Base-by-base conservation (phyloP, 148 eudicot species). In the Vaccinium vitisidaea region DNA sequence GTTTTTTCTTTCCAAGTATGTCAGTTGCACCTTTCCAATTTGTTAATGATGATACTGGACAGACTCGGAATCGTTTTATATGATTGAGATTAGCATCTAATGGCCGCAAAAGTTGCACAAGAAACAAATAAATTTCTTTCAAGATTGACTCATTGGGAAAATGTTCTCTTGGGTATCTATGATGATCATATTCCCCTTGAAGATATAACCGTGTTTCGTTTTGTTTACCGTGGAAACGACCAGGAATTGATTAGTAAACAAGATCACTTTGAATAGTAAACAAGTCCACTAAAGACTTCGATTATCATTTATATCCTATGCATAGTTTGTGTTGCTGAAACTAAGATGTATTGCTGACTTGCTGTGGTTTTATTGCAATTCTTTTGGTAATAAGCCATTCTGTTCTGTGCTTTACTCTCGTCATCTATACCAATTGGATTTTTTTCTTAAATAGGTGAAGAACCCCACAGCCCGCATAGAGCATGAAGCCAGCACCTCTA, bases 401-500 rank as follows among this genome's bases (percentile, higher is more conserved):
- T 69, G 19, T 69, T 69, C 58, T 16, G 21, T 52, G 27, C 21
- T 23, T 50, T 65, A 16, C 36, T 49, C 1, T 5, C 16, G 7
- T 15, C 15, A 2, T 46, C 55, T 2, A 23, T 49, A 49, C n/a
- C 52, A 43, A 46, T 23, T 10, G 54, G 73, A 61, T 61, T 52
- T 6, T 63, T 6, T 80, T 36, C 36, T 36, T 25, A 8, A 84
- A 85, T 89, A 94, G 99, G 92, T 87, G 12, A 96, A 94, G 88
- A 94, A 94, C 82, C 95, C 92, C 1, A 79, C 89, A 15, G 93
- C 94, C 1, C 89, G 94, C 32, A 86, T 96, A 19, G 99, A 96
- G 78, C 99, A 96, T 36, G 98, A 96, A 90, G 99, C 99, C n/a
- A 96, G 95, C 86, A 96, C 98, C 74, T 94, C 95, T 14, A 94